A percentile compares a stretch with the other conserved stretches of the same genome.
Evolutionary conservation across 768 basidiomycete species (phyloP).

Genomic region (Phallus indusiatus): DNA sequence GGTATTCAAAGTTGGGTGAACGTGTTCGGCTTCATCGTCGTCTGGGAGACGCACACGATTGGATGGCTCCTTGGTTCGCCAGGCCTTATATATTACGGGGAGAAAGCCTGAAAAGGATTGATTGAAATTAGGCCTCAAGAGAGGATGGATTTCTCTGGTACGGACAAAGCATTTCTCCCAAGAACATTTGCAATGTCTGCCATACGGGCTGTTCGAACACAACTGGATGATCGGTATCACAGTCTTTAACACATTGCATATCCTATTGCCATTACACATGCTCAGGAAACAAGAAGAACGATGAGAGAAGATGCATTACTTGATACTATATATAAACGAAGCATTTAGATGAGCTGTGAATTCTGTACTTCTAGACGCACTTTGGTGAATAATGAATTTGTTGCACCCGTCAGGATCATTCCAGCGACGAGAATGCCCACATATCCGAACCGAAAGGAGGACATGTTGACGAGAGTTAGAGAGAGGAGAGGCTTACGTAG

Average conservation of each 20-base stretch:
- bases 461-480: conserved; percentile 35
- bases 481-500: not conserved
- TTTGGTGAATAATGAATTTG: conserved; percentile 16
- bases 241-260: conserved; percentile 98
- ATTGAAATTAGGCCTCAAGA: conserved; percentile 11
- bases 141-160: conserved; percentile 20
- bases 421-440: conserved; percentile 78
- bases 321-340: not conserved
- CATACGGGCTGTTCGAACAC: conserved; percentile 93
- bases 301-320: not conserved
- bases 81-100: conserved; percentile 67
- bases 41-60: conserved; percentile 44
- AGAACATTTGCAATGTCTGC: conserved; percentile 87
- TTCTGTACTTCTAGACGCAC: conserved; percentile 2
- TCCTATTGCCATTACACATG: conserved; percentile 38
- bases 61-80: conserved; percentile 37
- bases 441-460: conserved; percentile 41
- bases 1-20: conserved; percentile 14
- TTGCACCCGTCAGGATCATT: conserved; percentile 75
- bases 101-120: conserved; percentile 57
- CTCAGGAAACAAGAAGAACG: conserved; percentile 1
- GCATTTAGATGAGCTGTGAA: not conserved
- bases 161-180: conserved; percentile 92
- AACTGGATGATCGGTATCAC: conserved; percentile 57
- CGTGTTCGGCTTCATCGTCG: conserved; percentile 28